These are phyloP conservation scores for Petunia secreta DNA, from an alignment of 257 asterid genomes.

Conservation along the genomic window DNA sequence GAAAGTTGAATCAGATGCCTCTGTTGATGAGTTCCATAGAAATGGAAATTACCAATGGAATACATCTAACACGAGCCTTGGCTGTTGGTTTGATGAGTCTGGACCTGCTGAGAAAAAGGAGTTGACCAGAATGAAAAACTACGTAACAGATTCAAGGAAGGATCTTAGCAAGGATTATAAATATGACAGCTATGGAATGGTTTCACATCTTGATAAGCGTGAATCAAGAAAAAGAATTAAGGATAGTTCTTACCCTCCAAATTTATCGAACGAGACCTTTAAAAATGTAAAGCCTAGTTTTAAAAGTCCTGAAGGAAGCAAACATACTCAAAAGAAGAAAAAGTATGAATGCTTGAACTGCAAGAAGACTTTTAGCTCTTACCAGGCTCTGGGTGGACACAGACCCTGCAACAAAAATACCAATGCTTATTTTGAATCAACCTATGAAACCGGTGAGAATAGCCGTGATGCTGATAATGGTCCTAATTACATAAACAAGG, in stretches of 20 bases:
- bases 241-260: slow-evolving; percentile 38
- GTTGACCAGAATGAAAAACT: slow-evolving; percentile 37
- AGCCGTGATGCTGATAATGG: slow-evolving; percentile 48
- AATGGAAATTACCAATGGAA: slow-evolving; percentile 32
- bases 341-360: slow-evolving; percentile 88
- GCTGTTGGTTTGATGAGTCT: slow-evolving; percentile 37
- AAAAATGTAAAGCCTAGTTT: slow-evolving; percentile 40
- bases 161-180: slow-evolving; percentile 34
- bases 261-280: slow-evolving; percentile 36
- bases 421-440: slow-evolving; percentile 45
- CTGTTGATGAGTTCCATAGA: slow-evolving; percentile 51
- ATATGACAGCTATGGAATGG: slow-evolving; percentile 34
- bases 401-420: slow-evolving; percentile 82
- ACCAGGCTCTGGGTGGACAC: slow-evolving; percentile 96
- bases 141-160: slow-evolving; percentile 42
- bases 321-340: slow-evolving; percentile 48
- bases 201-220: slow-evolving; percentile 34
- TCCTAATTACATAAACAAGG: slow-evolving; percentile 31
- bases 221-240: slow-evolving; percentile 50
- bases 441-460: slow-evolving; percentile 63
- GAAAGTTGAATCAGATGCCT: slow-evolving; percentile 74
- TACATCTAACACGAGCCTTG: slow-evolving; percentile 33
- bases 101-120: slow-evolving; percentile 38
- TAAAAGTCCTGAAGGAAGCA: slow-evolving; percentile 41
- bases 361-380: slow-evolving; percentile 79